phyloP scores from a whole-genome alignment of 2,329 filamentous ascomycete genomes.

The Ophiostoma triangulosporum region DNA sequence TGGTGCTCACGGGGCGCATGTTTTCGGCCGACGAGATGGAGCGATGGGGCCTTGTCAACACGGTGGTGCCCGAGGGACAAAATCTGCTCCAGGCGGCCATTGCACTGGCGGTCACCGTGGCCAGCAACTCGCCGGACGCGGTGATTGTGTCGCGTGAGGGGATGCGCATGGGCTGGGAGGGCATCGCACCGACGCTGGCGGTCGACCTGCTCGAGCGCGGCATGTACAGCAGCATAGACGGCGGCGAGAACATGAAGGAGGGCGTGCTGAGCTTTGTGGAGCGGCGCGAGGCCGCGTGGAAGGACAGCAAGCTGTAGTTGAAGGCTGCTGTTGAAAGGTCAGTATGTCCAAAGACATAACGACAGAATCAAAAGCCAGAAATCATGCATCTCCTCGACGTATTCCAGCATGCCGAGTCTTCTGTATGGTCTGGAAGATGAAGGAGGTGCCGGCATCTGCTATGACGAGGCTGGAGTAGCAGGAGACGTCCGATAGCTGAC shows the following conservation, averaged over 20 bases:
- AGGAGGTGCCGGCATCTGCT: no score
- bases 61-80: slow-evolving; percentile 24
- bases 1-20: slow-evolving; percentile 50
- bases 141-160: slow-evolving; percentile 63
- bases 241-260: slow-evolving; percentile 60
- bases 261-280: slow-evolving; percentile 65
- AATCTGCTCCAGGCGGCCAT: slow-evolving; percentile 45
- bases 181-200: slow-evolving; percentile 47
- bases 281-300: slow-evolving; percentile 57
- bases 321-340: background rate
- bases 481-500: no score
- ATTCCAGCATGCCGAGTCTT: no score
- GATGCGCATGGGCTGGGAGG: slow-evolving; percentile 60
- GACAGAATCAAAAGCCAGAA: no score
- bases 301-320: slow-evolving; percentile 44
- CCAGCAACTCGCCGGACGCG: slow-evolving; percentile 57
- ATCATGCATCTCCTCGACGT: no score
- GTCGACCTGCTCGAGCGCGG: slow-evolving; percentile 43
- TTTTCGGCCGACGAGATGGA: slow-evolving; percentile 46
- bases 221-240: slow-evolving; percentile 46
- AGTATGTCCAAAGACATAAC: no score
- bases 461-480: no score
- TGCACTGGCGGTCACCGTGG: slow-evolving; percentile 45
- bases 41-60: slow-evolving; percentile 57
- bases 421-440: no score